phyloP scores from a whole-genome alignment of 2,329 filamentous ascomycete species.

The Intubia oerlemansii region DNA sequence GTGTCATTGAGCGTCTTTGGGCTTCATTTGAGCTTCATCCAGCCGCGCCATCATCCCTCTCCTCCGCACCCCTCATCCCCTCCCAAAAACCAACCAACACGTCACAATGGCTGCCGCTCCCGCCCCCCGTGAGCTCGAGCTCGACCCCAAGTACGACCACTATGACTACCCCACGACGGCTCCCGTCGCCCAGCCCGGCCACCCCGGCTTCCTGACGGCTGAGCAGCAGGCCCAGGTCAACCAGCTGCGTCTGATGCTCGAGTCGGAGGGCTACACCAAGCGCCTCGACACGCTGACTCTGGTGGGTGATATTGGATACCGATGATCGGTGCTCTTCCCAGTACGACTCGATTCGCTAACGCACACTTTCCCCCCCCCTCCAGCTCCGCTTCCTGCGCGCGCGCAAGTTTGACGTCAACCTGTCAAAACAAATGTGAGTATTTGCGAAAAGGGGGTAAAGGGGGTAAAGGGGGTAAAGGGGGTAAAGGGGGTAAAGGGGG shows the following conservation, averaged over 20 bases:
- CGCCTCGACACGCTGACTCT: constrained; percentile 82
- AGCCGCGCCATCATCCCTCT: too few species aligned
- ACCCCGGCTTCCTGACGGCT: constrained; percentile 69
- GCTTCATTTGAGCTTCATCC: too few species aligned
- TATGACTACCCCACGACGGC: constrained; percentile 80
- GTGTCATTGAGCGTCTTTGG: too few species aligned
- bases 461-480: background rate
- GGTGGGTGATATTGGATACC: constrained; percentile 35
- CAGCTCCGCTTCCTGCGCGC: constrained; percentile 80
- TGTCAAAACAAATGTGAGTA: constrained; percentile 77
- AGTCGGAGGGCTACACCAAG: constrained; percentile 62
- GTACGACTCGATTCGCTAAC: too few species aligned
- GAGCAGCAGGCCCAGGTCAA: constrained; percentile 77
- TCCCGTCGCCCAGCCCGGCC: constrained; percentile 47
- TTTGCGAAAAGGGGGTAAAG: background rate
- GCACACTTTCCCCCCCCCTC: too few species aligned
- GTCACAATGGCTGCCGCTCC: too few species aligned
- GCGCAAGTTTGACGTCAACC: constrained; percentile 78
- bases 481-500: background rate
- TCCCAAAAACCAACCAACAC: too few species aligned
- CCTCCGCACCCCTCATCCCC: too few species aligned
- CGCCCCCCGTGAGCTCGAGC: background rate
- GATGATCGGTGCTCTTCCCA: too few species aligned
- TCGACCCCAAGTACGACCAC: constrained; percentile 79
- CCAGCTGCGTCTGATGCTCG: constrained; percentile 69